A percentile compares a stretch with the other conserved stretches of the same genome.
Evolutionary conservation across 208 protist genomes (phyloP).

Genomic region (Crithidia mellificae): DNA sequence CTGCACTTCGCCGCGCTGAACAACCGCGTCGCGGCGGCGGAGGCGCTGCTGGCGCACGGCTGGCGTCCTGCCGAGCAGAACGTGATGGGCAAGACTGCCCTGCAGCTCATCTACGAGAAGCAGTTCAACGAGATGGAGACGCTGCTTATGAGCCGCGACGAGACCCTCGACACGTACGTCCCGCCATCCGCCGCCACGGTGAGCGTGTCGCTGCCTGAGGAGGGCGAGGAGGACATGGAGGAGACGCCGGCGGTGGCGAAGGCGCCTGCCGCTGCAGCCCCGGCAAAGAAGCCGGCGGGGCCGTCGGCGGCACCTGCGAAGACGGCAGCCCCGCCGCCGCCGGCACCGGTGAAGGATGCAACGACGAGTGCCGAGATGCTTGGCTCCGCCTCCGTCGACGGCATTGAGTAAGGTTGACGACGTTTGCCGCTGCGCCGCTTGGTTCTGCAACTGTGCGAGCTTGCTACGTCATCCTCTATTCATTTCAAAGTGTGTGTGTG

Average conservation of each 20-base stretch:
- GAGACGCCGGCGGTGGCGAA: neutral
- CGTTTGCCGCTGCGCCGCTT: no score
- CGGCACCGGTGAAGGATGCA: slow-evolving; percentile 9
- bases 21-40: slow-evolving; percentile 67
- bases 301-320: neutral
- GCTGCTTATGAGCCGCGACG: slow-evolving; percentile 74
- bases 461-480: no score
- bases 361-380: slow-evolving; percentile 41
- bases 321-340: neutral
- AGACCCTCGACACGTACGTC: slow-evolving; percentile 61
- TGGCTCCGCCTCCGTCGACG: slow-evolving; percentile 70
- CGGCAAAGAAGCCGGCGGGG: neutral
- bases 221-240: slow-evolving; percentile 10
- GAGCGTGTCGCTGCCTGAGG: slow-evolving; percentile 22
- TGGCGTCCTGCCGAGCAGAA: slow-evolving; percentile 68
- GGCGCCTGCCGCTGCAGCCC: neutral
- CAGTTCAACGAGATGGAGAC: slow-evolving; percentile 83
- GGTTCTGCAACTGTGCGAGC: no score
- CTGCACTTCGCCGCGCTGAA: slow-evolving; percentile 90
- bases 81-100: slow-evolving; percentile 57
- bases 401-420: slow-evolving; percentile 64
- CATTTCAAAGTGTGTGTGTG: neutral
- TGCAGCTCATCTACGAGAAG: slow-evolving; percentile 84
- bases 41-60: slow-evolving; percentile 55
- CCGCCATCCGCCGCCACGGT: slow-evolving; percentile 25